phyloP scores from a whole-genome alignment of 306 rosid genomes.

The Castanopsis chinensis region DNA sequence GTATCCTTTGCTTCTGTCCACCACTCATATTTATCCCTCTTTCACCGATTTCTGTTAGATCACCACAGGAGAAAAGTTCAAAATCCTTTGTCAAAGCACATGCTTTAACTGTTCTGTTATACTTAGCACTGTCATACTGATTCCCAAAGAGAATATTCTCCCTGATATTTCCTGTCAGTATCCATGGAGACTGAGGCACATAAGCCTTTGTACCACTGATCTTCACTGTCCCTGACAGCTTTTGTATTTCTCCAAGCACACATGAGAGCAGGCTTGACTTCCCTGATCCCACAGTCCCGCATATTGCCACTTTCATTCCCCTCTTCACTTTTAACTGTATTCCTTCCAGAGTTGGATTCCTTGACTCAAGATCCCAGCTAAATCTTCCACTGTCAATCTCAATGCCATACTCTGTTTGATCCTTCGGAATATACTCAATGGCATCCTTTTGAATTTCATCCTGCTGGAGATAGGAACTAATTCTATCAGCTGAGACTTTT shows the following conservation, averaged over 20 bases:
- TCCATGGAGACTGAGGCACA: conserved; percentile 94
- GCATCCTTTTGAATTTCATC: conserved; percentile 78
- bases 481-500: conserved; percentile 82
- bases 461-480: conserved; percentile 64
- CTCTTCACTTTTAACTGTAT: conserved; percentile 71
- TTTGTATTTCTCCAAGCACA: conserved; percentile 79
- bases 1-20: conserved; percentile 96
- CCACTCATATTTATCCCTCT: conserved; percentile 99
- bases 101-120: conserved; percentile 69
- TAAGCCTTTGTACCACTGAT: conserved; percentile 91
- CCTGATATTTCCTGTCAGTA: conserved; percentile 77
- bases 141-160: conserved; percentile 86
- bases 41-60: conserved; percentile 87
- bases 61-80: conserved; percentile 83
- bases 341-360: conserved; percentile 55
- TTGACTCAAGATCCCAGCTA: conserved; percentile 75
- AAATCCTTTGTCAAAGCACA: conserved; percentile 89
- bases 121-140: conserved; percentile 49
- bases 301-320: conserved; percentile 94
- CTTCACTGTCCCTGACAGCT: conserved; percentile 67
- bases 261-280: conserved; percentile 80
- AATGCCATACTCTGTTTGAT: conserved; percentile 52
- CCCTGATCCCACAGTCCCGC: conserved; percentile 94
- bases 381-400: conserved; percentile 73
- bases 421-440: conserved; percentile 56